These are phyloP conservation scores for Kernera saxatilis DNA, from an alignment of 345 rosid species.

Conservation along the genomic window DNA sequence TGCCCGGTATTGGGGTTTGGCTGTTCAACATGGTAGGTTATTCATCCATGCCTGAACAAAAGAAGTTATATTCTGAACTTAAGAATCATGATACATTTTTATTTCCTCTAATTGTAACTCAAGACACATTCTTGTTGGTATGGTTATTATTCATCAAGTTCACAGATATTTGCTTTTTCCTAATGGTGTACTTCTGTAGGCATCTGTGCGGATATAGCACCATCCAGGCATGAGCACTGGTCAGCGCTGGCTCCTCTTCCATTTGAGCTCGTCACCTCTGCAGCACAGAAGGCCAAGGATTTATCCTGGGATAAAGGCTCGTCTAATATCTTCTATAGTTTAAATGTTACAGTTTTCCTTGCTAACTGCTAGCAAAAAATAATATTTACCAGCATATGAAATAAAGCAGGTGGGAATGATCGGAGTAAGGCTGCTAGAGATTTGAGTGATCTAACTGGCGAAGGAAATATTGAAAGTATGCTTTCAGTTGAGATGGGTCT, in stretches of 20 bases:
- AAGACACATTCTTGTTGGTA: not conserved
- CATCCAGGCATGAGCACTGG: conserved; percentile 88
- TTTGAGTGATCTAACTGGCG: conserved; percentile 86
- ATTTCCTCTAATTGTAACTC: not conserved
- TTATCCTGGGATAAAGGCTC: conserved; percentile 63
- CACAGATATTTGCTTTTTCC: conserved; percentile 14
- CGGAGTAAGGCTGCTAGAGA: conserved; percentile 61
- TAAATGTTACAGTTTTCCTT: not conserved
- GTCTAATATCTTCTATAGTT: conserved; percentile 25
- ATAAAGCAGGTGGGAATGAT: conserved; percentile 51
- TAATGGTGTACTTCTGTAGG: conserved; percentile 35
- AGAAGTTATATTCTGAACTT: not conserved
- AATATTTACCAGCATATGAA: conserved; percentile 29
- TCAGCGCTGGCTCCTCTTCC: conserved; percentile 98
- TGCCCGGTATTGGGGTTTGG: conserved; percentile 98
- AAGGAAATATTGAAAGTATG: conserved; percentile 99
- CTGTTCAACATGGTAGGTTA: conserved; percentile 82
- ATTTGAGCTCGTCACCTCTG: conserved; percentile 90
- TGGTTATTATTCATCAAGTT: not conserved
- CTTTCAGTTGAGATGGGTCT: conserved; percentile 99
- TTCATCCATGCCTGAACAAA: not conserved
- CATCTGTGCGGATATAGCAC: conserved; percentile 81
- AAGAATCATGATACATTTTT: not conserved
- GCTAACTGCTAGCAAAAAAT: not conserved
- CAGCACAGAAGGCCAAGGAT: conserved; percentile 96